Conservation (phyloP, 805 yeast genomes). For the Myxozyma nipponensis region DNA sequence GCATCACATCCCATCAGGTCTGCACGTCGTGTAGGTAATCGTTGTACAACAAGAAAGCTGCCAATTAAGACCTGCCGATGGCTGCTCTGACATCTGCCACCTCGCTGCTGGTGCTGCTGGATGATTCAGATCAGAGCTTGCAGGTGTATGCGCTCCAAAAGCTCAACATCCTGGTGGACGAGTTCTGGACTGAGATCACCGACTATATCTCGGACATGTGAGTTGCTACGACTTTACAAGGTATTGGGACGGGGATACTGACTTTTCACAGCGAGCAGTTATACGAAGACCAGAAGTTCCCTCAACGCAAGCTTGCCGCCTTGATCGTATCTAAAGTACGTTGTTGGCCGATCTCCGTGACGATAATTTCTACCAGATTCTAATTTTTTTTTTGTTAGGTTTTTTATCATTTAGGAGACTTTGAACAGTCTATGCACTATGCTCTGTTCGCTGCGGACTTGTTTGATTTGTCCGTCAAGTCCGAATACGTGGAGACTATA, state of each 20-base stretch:
- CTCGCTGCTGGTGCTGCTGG: conserved; percentile 82
- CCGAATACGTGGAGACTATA: conserved; percentile 90
- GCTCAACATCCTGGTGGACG: conserved; percentile 77
- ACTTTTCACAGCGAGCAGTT: conserved; percentile 77
- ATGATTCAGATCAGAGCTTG: conserved; percentile 72
- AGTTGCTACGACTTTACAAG: conserved; percentile 8
- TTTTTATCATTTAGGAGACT: conserved; percentile 88
- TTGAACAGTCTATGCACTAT: conserved; percentile 81
- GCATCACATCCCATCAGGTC: no score
- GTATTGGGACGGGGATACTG: no score
- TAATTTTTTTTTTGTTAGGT: conserved; percentile 30
- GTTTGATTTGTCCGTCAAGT: conserved; percentile 67
- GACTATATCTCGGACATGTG: conserved; percentile 73
- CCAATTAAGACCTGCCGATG: no score
- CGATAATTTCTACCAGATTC: background rate
- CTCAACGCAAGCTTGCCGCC: conserved; percentile 80
- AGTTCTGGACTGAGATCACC: conserved; percentile 96
- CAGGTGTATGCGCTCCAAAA: conserved; percentile 82
- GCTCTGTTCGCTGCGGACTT: conserved; percentile 79
- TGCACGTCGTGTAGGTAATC: no score
- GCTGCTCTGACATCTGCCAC: conserved; percentile 69
- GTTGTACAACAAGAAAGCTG: no score
- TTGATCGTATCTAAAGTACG: conserved; percentile 79
- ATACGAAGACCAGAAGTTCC: conserved; percentile 77
- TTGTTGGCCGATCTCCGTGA: background rate